Conservation (phyloP, 2,329 filamentous ascomycete genomes). For the Cryphonectria naterciae region DNA sequence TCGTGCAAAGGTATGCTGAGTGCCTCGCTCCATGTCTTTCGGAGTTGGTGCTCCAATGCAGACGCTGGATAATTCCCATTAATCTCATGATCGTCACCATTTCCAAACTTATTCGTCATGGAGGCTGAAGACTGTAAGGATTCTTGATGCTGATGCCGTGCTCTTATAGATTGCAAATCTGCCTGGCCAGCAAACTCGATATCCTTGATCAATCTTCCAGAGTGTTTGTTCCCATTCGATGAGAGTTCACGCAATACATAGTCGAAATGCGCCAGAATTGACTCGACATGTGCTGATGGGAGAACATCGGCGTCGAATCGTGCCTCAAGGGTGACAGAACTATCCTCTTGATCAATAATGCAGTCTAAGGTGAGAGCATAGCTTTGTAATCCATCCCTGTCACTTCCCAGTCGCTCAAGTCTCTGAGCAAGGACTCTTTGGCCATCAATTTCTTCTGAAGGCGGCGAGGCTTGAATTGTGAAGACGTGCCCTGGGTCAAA, state of each 20-base stretch:
- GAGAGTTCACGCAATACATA: background rate
- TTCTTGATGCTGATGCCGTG: background rate
- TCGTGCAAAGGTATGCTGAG: background rate
- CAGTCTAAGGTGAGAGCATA: background rate
- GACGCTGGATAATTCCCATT: conserved; percentile 25
- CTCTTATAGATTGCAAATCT: background rate
- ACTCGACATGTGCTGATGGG: background rate
- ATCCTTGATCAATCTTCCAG: background rate
- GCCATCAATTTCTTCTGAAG: background rate
- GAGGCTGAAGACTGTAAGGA: background rate
- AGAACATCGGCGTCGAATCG: background rate
- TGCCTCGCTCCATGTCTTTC: conserved; percentile 31
- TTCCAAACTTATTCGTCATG: background rate
- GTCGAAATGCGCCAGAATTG: background rate
- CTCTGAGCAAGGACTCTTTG: background rate
- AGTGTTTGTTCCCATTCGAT: background rate
- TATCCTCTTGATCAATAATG: background rate
- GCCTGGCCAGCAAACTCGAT: background rate
- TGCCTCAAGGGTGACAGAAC: background rate
- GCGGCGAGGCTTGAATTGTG: background rate
- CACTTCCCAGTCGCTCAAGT: background rate
- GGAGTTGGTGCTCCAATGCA: conserved; percentile 32
- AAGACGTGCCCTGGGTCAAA: background rate
- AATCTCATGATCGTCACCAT: background rate
- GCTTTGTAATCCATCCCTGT: background rate